Conservation (phyloP, 140 eudicot species). For the Ambrosia hybrid region DNA sequence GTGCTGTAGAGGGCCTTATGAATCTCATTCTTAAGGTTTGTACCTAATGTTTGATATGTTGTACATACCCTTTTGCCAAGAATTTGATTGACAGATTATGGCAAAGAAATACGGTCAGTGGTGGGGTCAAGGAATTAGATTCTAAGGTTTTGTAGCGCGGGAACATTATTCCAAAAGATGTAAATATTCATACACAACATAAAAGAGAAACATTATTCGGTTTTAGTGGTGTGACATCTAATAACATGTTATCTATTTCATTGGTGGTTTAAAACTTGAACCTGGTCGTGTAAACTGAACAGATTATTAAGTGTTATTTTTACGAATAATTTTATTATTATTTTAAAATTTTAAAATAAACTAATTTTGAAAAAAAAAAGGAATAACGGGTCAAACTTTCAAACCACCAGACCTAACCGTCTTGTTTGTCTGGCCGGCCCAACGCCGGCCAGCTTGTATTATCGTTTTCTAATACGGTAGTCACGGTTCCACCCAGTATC, state of each 20-base stretch:
- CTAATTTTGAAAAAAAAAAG: too few relatives aligned
- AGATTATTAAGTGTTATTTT: too few relatives aligned
- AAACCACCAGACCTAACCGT: background rate
- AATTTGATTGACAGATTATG: constrained; percentile 27
- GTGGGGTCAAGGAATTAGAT: constrained; percentile 34
- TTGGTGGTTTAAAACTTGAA: background rate
- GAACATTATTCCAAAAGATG: constrained; percentile 29
- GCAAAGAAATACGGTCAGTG: constrained; percentile 10
- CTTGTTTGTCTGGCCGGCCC: background rate
- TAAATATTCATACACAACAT: constrained; percentile 10
- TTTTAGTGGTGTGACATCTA: background rate
- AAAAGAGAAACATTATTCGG: background rate
- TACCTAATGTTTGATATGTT: constrained; percentile 24
- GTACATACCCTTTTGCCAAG: constrained; percentile 10
- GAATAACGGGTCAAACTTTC: background rate
- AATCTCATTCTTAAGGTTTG: constrained; percentile 17
- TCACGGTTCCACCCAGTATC: background rate
- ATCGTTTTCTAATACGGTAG: background rate
- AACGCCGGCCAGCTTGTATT: background rate
- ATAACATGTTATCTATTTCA: background rate
- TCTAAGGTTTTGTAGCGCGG: constrained; percentile 29
- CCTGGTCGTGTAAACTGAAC: background rate
- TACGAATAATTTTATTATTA: too few relatives aligned
- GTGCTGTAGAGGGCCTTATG: constrained; percentile 15
- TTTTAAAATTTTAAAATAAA: too few relatives aligned